Conservation (phyloP, 306 rosid genomes). For the Cicer chorassanicum region DNA sequence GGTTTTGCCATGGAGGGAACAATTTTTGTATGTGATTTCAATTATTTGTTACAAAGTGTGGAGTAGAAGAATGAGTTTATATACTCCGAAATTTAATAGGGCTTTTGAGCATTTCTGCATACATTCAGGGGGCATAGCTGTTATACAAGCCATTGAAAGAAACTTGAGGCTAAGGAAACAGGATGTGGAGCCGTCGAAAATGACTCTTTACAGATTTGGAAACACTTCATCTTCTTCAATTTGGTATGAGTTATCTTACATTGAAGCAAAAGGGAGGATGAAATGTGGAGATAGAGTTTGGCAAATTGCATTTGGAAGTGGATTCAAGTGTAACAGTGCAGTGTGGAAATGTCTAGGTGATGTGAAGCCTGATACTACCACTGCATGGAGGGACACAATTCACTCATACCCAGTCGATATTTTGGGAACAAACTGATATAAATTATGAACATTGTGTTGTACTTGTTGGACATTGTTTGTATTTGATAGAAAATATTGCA, state of each 20-base stretch:
- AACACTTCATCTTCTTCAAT: slow-evolving; percentile 68
- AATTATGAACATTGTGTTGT: slow-evolving; percentile 4
- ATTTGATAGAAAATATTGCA: neutral
- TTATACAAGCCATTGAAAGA: slow-evolving; percentile 54
- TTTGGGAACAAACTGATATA: slow-evolving; percentile 32
- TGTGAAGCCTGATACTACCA: slow-evolving; percentile 44
- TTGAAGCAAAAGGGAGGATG: slow-evolving; percentile 72
- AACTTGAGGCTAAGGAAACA: slow-evolving; percentile 46
- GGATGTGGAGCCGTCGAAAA: slow-evolving; percentile 61
- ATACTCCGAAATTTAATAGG: slow-evolving; percentile 57
- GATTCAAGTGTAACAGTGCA: slow-evolving; percentile 70
- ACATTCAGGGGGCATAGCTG: slow-evolving; percentile 69
- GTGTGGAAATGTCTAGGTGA: slow-evolving; percentile 57
- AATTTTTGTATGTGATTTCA: slow-evolving; percentile 48
- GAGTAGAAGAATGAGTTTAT: slow-evolving; percentile 35
- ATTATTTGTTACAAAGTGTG: slow-evolving; percentile 41
- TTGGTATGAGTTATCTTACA: slow-evolving; percentile 67
- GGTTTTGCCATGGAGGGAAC: slow-evolving; percentile 63
- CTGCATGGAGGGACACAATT: slow-evolving; percentile 63
- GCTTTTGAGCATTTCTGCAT: slow-evolving; percentile 70
- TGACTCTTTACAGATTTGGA: slow-evolving; percentile 67
- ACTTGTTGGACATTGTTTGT: neutral
- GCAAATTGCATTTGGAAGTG: slow-evolving; percentile 72
- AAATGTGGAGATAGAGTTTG: slow-evolving; percentile 63
- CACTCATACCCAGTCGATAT: slow-evolving; percentile 53